phyloP scores from a whole-genome alignment of 768 basidiomycete species.

The Leccinum rimulosum region DNA sequence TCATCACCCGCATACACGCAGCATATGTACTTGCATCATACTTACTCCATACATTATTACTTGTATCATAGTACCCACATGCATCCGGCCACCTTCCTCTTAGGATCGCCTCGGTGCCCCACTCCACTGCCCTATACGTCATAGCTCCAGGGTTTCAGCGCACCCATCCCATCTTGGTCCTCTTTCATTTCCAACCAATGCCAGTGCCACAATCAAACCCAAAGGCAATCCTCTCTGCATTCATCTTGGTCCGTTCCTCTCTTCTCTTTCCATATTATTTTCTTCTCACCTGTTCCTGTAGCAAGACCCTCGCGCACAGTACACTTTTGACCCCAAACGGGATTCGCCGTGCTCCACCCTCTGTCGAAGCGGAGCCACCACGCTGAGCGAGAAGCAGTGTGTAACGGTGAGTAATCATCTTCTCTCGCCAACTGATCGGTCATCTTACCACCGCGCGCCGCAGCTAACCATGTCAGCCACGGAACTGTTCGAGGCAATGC shows the following conservation, averaged over 20 bases:
- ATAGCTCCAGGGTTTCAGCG: slow-evolving; percentile 5
- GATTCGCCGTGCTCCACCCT: slow-evolving; percentile 56
- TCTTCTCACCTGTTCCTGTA: slow-evolving; percentile 3
- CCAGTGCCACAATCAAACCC: slow-evolving; percentile 17
- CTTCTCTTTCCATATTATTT: background rate
- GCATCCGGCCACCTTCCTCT: slow-evolving; percentile 1
- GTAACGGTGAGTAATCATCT: slow-evolving; percentile 44
- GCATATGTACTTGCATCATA: slow-evolving; percentile 29
- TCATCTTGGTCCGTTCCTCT: slow-evolving; percentile 47
- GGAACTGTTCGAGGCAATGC: slow-evolving; percentile 67
- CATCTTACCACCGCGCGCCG: slow-evolving; percentile 16
- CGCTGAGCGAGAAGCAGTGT: slow-evolving; percentile 43
- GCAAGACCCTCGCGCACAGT: slow-evolving; percentile 41
- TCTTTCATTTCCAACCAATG: slow-evolving; percentile 20
- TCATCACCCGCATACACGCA: slow-evolving; percentile 13
- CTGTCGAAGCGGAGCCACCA: slow-evolving; percentile 46
- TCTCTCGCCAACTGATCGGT: slow-evolving; percentile 4
- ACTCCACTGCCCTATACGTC: slow-evolving; percentile 25
- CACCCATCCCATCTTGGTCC: background rate
- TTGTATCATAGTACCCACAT: slow-evolving; percentile 25
- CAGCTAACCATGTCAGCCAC: slow-evolving; percentile 65
- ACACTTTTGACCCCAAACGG: slow-evolving; percentile 63
- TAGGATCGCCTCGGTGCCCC: slow-evolving; percentile 1
- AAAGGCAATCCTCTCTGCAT: slow-evolving; percentile 37
- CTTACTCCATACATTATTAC: slow-evolving; percentile 19